These are phyloP conservation scores for Saccharomycopsis fodiens DNA, from an alignment of 805 yeast genomes.

Conservation along the genomic window DNA sequence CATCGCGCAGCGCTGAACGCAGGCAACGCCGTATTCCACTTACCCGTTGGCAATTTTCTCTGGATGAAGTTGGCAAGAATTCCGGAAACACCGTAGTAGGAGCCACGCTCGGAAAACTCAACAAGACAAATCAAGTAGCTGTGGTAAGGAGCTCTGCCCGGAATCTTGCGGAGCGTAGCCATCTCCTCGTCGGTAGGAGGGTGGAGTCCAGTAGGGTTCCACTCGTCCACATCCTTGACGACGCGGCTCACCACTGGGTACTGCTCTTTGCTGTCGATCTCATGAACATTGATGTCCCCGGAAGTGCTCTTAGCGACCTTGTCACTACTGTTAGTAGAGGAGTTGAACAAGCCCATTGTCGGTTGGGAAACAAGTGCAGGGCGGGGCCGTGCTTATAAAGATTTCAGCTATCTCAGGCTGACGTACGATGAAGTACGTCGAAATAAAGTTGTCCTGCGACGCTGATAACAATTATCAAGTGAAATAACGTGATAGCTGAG, in stretches of 20 bases:
- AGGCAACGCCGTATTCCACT: neutral
- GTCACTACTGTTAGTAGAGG: no score
- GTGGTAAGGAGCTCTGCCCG: constrained; percentile 42
- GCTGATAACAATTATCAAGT: no score
- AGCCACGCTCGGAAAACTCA: constrained; percentile 50
- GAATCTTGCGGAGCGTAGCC: constrained; percentile 28
- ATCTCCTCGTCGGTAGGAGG: constrained; percentile 27
- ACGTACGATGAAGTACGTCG: no score
- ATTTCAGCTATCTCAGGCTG: no score
- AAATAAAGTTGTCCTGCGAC: no score
- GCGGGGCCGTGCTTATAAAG: no score
- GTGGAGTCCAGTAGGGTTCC: constrained; percentile 13
- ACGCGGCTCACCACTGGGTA: neutral
- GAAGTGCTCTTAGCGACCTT: no score
- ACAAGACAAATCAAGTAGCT: constrained; percentile 43
- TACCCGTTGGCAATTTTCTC: constrained; percentile 42
- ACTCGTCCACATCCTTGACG: constrained; percentile 8
- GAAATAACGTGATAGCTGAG: no score
- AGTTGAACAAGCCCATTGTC: no score
- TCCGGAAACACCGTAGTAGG: constrained; percentile 41
- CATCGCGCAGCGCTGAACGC: neutral
- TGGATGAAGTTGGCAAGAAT: constrained; percentile 41
- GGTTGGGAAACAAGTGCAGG: no score
- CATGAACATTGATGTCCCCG: neutral
- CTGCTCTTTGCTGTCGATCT: constrained; percentile 1